Base-by-base conservation (phyloP, 2,329 filamentous ascomycete genomes). In the Neonectria ditissima region DNA sequence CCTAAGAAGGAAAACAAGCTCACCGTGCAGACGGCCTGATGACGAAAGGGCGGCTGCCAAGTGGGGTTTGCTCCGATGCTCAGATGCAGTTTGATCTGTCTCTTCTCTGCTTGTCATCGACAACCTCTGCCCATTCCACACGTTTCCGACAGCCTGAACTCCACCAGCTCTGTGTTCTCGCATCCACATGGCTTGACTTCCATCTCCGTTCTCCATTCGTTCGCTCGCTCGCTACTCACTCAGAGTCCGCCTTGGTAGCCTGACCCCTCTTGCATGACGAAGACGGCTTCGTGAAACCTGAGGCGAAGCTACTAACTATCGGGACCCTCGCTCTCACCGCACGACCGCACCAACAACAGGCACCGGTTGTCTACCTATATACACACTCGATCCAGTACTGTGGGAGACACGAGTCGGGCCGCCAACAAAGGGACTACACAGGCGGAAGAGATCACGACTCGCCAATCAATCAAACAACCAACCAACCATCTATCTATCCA, bases 1-100 rank as follows among this genome's bases (percentile, higher is more conserved):
- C 18, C 28, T 47, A n/a, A n/a, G 10, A 37, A 37, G 47, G 30
- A 57, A 59, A 61, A 61, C 52, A 61, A 61, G 59, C 60, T 57
- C 47, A 43, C 48, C 24, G 55, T 50, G 55, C 60, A 39, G 54
- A 26, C 39, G 54, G 54, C 41, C 18, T 59, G 52, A 58, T 58
- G 60, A 58, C 60, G 55, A 58, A 55, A 45, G 34, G 34, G 53
- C 53, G 47, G 34, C 30, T 41, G 52, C 39, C 41, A 51, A 50
- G 50, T 55, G 55, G 55, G 55, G 55, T 41, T 20, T 41, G n/a
- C 37, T 41, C n/a, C n/a, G 37, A 18, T 41, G n/a, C 34, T 37
- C 34, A 37, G 59, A 16, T 41, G 28, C 14, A 26, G 34, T 20
- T 55, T 26, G 32, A 14, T 24, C 48, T 32, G 45, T n/a, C 47